Conservation (phyloP, 495 filamentous ascomycete genomes). For the Xylaria venustula region DNA sequence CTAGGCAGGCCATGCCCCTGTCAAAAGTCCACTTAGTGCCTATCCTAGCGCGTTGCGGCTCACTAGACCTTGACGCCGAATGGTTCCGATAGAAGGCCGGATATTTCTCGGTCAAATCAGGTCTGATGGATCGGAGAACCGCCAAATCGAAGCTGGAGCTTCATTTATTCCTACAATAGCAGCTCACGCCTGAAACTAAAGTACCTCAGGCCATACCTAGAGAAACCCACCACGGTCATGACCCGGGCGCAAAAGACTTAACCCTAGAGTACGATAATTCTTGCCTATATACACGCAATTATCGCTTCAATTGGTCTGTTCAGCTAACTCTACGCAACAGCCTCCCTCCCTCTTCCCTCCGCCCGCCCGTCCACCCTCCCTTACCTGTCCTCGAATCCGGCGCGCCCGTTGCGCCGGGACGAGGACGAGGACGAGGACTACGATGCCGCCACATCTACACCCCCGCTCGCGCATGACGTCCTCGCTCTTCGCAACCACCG, state of each 20-base stretch:
- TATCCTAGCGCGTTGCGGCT: not conserved
- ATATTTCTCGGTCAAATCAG: not conserved
- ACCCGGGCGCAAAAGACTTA: not conserved
- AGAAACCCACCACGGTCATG: conserved; percentile 15
- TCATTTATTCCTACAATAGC: too few species aligned
- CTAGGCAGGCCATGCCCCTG: not conserved
- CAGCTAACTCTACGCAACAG: conserved; percentile 9
- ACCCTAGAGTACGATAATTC: conserved; percentile 12
- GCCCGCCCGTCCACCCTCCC: not conserved
- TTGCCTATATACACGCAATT: not conserved
- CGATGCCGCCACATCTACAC: conserved; percentile 89
- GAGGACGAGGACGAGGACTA: conserved; percentile 13
- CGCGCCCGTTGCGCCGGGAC: conserved; percentile 10
- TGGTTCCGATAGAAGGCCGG: not conserved
- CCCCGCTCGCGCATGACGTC: conserved; percentile 87
- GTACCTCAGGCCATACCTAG: too few species aligned
- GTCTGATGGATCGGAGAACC: not conserved
- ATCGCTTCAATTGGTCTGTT: not conserved
- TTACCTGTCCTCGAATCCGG: conserved; percentile 1
- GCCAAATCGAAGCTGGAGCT: not conserved
- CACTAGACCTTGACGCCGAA: not conserved
- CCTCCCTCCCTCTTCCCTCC: not conserved
- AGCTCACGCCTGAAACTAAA: too few species aligned
- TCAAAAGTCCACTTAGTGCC: not conserved
- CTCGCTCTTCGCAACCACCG: conserved; percentile 92